These are phyloP conservation scores for Mucor racemosus DNA, from an alignment of 371 early-diverging fungal species.

Conservation along the genomic window DNA sequence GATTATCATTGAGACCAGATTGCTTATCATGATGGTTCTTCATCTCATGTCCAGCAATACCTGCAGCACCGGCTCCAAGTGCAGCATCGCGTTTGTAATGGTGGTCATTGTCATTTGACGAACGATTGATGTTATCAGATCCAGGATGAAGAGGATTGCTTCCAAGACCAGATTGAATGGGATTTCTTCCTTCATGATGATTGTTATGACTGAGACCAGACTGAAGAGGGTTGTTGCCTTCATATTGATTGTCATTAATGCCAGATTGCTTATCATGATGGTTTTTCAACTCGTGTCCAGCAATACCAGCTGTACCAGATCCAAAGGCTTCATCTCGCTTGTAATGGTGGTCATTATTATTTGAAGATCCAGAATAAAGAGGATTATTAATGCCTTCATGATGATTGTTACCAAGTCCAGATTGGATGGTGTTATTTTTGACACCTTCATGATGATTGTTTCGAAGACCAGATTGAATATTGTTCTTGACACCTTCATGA, in stretches of 20 bases:
- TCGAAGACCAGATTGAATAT: neutral
- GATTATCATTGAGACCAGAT: neutral
- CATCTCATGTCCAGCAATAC: conserved; percentile 17
- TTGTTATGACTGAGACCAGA: neutral
- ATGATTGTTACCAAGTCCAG: neutral
- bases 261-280: conserved; percentile 11
- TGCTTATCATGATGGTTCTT: conserved; percentile 18
- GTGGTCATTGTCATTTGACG: neutral
- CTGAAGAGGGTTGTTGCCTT: neutral
- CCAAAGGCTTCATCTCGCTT: conserved; percentile 14
- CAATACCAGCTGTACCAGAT: conserved; percentile 20
- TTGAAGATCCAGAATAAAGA: neutral
- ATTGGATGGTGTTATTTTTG: neutral
- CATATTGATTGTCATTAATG: neutral
- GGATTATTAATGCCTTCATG: neutral
- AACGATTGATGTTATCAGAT: neutral
- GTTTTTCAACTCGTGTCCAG: conserved; percentile 18
- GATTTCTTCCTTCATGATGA: neutral
- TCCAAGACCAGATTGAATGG: neutral
- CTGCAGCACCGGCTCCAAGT: conserved; percentile 16
- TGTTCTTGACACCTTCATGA: neutral
- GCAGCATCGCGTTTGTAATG: conserved; percentile 6
- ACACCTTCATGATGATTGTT: neutral
- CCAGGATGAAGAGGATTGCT: neutral
- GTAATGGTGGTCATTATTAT: conserved; percentile 4